Base-by-base conservation (phyloP, 352 stramenopile genomes). In the Pythium graminicola region DNA sequence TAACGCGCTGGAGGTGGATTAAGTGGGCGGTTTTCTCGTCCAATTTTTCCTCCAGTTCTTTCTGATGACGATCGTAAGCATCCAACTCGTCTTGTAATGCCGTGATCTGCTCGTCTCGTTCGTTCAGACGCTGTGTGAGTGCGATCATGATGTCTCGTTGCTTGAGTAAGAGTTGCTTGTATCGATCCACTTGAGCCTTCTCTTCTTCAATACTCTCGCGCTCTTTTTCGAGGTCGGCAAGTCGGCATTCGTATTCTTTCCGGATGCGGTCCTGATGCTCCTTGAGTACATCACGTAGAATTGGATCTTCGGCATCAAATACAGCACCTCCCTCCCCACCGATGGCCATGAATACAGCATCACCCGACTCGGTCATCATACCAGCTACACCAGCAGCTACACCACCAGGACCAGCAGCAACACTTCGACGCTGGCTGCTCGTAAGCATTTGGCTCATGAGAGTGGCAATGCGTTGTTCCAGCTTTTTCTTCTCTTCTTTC, bases 91-190 rank as follows among this genome's bases (percentile, higher is more conserved):
- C 92, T 49, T 98, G 90, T 0, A 98, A 62, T n/a, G 86, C 86
- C 1, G 92, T 90, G 52, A 98, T 97, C 70, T 98, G 91, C 50
- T 98, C 93, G 55, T 98, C 93, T 8, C 93, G 85, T 49, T 97
- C 91, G 50, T 97, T 98, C 14, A 98, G 62, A 0, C 93, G 70
- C 62, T 98, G 93, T 16, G 93, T 98, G 24, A 98, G 70, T 9
- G 91, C 92, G 41, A 98, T 97, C 91, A 98, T 98, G 32, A 98
- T 98, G 61, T 98, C 93, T 3, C 93, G 76, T 62, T 98, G 92
- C 68, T 97, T 98, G 41, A 98, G 73, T n/a, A 98, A 69, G 14
- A 98, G 65, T 48, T 97, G 89, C 63, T 98, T 98, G 74, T 98
- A 98, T 20, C 93, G 73, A 52, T 98, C 93, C 13, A 97, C 92